Evolutionary conservation across 2,329 filamentous ascomycete species (phyloP).

Genomic region (Thielaviopsis cerberus): DNA sequence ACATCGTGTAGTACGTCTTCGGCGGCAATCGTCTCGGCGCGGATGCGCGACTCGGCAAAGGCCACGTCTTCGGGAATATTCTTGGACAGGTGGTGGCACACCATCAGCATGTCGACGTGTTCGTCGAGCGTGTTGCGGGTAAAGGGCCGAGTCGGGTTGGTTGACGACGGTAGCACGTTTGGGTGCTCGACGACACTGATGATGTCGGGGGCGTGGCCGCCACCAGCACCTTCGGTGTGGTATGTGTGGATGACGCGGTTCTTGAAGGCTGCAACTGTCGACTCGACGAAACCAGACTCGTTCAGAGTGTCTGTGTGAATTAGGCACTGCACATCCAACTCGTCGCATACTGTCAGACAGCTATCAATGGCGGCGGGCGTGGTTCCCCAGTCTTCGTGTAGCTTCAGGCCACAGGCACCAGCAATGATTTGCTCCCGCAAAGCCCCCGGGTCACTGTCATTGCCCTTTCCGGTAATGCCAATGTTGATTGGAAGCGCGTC

Average conservation of each 20-base stretch:
- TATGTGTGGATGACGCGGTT: slow-evolving; percentile 85
- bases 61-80: slow-evolving; percentile 91
- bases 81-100: slow-evolving; percentile 82
- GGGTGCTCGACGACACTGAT: slow-evolving; percentile 77
- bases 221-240: slow-evolving; percentile 87
- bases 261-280: slow-evolving; percentile 71
- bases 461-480: slow-evolving; percentile 85
- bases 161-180: slow-evolving; percentile 78
- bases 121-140: slow-evolving; percentile 88
- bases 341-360: slow-evolving; percentile 70
- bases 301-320: slow-evolving; percentile 95
- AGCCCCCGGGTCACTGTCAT: slow-evolving; percentile 53
- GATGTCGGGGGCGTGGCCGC: slow-evolving; percentile 89
- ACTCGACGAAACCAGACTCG: slow-evolving; percentile 91
- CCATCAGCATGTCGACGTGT: slow-evolving; percentile 96
- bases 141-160: slow-evolving; percentile 80
- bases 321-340: slow-evolving; percentile 78
- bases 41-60: slow-evolving; percentile 85
- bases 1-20: slow-evolving; percentile 92
- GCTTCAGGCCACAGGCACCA: slow-evolving; percentile 75
- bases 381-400: slow-evolving; percentile 91
- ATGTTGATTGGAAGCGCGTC: slow-evolving; percentile 70
- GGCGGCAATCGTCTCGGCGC: slow-evolving; percentile 86
- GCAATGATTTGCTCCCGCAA: slow-evolving; percentile 66
- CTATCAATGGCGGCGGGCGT: slow-evolving; percentile 83